phyloP scores from a whole-genome alignment of 768 basidiomycete genomes.

The Pisolithus tinctorius region DNA sequence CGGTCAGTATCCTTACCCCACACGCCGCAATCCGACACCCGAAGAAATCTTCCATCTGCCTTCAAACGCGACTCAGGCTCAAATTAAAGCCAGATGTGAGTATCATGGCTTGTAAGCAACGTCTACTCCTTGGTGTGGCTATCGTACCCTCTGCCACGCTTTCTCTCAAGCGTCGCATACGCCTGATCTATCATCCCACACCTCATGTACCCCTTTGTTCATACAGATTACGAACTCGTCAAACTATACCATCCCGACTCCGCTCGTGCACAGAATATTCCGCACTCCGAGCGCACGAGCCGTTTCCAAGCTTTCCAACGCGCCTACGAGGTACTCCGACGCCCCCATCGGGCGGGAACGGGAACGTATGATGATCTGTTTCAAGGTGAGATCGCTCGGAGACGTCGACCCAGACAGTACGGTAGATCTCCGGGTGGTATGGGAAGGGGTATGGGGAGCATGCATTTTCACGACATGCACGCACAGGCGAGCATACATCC shows the following conservation, averaged over 20 bases:
- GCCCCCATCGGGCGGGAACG: background rate
- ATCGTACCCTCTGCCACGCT: too few species aligned
- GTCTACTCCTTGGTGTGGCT: background rate
- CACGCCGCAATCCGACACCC: constrained; percentile 48
- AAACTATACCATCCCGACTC: constrained; percentile 70
- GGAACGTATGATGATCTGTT: background rate
- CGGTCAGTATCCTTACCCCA: constrained; percentile 40
- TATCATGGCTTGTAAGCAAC: constrained; percentile 4
- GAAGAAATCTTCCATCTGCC: constrained; percentile 71
- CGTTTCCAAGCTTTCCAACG: constrained; percentile 59
- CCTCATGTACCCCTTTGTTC: background rate
- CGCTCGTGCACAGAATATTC: constrained; percentile 32
- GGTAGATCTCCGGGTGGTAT: background rate
- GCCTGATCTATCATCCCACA: background rate
- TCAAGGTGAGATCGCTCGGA: background rate
- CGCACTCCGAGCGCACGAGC: constrained; percentile 41
- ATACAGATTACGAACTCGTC: constrained; percentile 66
- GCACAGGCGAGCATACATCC: background rate
- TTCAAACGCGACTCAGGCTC: constrained; percentile 43
- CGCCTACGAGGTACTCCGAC: constrained; percentile 48
- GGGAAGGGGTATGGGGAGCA: background rate
- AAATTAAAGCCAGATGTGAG: constrained; percentile 67
- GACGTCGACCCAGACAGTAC: background rate
- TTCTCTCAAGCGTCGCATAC: background rate
- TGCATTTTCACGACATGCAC: background rate